Evolutionary conservation across 2,329 filamentous ascomycete genomes (phyloP).

Genomic region (Diaporthe australafricana): DNA sequence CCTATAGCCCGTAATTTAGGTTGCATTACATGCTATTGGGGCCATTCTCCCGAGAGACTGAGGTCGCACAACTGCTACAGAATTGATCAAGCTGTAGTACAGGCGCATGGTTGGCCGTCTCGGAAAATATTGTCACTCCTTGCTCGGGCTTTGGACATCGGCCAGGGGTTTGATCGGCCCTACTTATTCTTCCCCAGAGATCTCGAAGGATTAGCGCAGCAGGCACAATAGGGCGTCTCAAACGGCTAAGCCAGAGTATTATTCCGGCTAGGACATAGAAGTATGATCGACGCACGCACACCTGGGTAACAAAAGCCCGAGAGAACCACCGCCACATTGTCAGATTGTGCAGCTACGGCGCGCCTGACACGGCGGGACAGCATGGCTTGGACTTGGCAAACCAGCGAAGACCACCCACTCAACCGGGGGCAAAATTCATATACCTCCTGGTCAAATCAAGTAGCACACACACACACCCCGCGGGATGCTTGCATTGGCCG

Average conservation of each 20-base stretch:
- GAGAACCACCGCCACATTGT: neutral
- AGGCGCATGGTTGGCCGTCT: neutral
- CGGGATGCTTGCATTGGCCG: slow-evolving; percentile 1
- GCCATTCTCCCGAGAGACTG: slow-evolving; percentile 9
- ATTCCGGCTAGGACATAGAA: neutral
- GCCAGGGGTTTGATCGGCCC: neutral
- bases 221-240: neutral
- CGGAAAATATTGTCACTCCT: neutral
- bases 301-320: neutral
- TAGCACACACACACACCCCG: too few species aligned
- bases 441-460: neutral
- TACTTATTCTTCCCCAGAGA: neutral
- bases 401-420: slow-evolving; percentile 2
- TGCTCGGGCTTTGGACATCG: neutral
- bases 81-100: neutral
- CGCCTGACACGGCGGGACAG: too few species aligned
- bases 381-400: slow-evolving; percentile 3
- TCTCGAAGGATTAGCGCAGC: neutral
- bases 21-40: neutral
- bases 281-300: slow-evolving; percentile 12
- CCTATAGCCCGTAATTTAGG: neutral
- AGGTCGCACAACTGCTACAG: neutral
- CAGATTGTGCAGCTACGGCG: neutral
- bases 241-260: neutral
- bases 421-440: neutral